These are phyloP conservation scores for Pseudocercospora pini-densiflorae DNA, from an alignment of 2,329 filamentous ascomycete genomes.

Conservation along the genomic window DNA sequence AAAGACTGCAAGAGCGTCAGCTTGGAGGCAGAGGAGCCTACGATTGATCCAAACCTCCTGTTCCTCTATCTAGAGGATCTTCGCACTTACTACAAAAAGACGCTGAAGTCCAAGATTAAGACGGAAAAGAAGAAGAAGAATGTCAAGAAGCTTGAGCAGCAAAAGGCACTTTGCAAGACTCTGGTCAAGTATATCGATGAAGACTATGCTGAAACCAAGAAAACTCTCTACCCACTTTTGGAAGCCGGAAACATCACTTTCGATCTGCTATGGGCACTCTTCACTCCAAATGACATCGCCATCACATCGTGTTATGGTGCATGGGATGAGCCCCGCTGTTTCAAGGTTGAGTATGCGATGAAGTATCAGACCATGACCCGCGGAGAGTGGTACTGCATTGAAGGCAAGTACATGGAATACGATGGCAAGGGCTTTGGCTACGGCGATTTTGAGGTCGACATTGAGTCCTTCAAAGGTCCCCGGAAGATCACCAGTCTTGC, in stretches of 20 bases:
- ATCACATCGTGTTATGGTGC: constrained; percentile 78
- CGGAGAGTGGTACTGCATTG: constrained; percentile 76
- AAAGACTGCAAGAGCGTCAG: constrained; percentile 78
- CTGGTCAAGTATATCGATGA: constrained; percentile 77
- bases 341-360: constrained; percentile 78
- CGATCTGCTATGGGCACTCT: constrained; percentile 85
- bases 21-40: constrained; percentile 78
- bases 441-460: constrained; percentile 70
- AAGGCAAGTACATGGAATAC: constrained; percentile 82
- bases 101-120: constrained; percentile 63
- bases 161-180: constrained; percentile 70
- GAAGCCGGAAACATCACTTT: constrained; percentile 85
- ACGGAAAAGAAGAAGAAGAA: constrained; percentile 66
- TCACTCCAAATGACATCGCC: constrained; percentile 82
- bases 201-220: constrained; percentile 79
- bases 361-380: constrained; percentile 71
- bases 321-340: constrained; percentile 75
- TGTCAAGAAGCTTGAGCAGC: constrained; percentile 61
- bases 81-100: constrained; percentile 63
- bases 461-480: constrained; percentile 77
- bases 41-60: constrained; percentile 56
- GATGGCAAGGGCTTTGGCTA: constrained; percentile 86
- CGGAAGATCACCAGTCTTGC: constrained; percentile 79
- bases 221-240: constrained; percentile 79
- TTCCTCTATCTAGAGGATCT: constrained; percentile 76